Evolutionary conservation across 257 asterid species (phyloP).

Genomic region (Mitragyna speciosa): DNA sequence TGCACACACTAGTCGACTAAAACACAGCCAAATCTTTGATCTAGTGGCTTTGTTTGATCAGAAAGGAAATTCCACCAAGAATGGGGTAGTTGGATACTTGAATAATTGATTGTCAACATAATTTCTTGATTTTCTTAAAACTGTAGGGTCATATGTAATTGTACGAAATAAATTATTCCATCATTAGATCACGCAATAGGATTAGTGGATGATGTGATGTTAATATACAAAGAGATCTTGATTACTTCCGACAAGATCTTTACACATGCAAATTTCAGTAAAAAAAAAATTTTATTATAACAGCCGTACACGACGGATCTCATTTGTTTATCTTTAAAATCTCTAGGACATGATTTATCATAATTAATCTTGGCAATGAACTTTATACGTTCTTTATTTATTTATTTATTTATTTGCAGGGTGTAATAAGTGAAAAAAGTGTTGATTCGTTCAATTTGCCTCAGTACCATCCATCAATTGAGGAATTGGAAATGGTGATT

Average conservation of each 20-base stretch:
- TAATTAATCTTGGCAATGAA: background rate
- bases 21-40: background rate
- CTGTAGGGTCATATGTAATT: background rate
- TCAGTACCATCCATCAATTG: slow-evolving; percentile 21
- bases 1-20: background rate
- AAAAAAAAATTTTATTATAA: too few relatives aligned
- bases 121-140: background rate
- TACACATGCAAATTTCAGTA: background rate
- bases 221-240: background rate
- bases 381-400: background rate
- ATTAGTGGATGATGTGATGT: too few relatives aligned
- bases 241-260: background rate
- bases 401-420: slow-evolving; percentile 18
- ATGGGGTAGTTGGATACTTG: background rate
- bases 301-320: too few relatives aligned
- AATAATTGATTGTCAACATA: background rate
- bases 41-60: background rate
- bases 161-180: too few relatives aligned
- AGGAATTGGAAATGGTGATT: slow-evolving; percentile 21
- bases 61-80: background rate
- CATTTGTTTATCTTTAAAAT: too few relatives aligned
- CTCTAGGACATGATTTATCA: too few relatives aligned
- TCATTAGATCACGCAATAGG: too few relatives aligned
- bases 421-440: slow-evolving; percentile 20
- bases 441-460: slow-evolving; percentile 25